Base-by-base conservation (phyloP, 768 basidiomycete species). In the Udeniomyces megalosporus region DNA sequence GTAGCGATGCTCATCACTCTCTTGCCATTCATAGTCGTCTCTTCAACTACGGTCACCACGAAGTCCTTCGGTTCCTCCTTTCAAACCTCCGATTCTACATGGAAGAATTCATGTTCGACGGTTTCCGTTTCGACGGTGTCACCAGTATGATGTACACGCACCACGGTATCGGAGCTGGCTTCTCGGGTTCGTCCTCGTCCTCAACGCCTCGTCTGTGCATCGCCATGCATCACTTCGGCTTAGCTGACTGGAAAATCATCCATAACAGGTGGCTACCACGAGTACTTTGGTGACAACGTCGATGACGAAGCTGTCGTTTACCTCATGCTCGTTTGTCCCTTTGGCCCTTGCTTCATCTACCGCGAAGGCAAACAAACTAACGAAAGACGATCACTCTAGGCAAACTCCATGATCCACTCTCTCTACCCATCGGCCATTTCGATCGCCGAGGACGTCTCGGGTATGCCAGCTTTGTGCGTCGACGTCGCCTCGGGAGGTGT, bases 81-180 rank as follows among this genome's bases (percentile, higher is more conserved):
- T 92, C 90, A 72, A 99, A 99, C 73, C 76, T 97, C 50, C 82
- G 93, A 24, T 99, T 84, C 78, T 99, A 84, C 78, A 82, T 97
- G 74, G 93, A 99, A 63, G 86, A 88, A 70, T 99, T 86, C 75
- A 81, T 80, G 68, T 96, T 99, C 72, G 95, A 97, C 69, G 95
- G 95, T 12, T 99, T 96, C 81, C 78, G 95, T 47, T 99, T 99
- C 71, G 95, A 99, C 68, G 95, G 95, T 29, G 95, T 99, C 52
- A 99, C 95, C 3, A 92, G 89, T 71, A 97, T 97, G 93, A 92
- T 99, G 89, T 99, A 96, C 75, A 76, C 81, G 56, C 95, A 99
- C 71, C 95, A 97, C 74, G 95, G 95, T 11, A 97, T 97, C 68
- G 93, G 93, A 17, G 81, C 91, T 8, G 95, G 93, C 20, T 99